Evolutionary conservation across 2,329 filamentous ascomycete species (phyloP).

Genomic region (Teratosphaeria gauchensis): DNA sequence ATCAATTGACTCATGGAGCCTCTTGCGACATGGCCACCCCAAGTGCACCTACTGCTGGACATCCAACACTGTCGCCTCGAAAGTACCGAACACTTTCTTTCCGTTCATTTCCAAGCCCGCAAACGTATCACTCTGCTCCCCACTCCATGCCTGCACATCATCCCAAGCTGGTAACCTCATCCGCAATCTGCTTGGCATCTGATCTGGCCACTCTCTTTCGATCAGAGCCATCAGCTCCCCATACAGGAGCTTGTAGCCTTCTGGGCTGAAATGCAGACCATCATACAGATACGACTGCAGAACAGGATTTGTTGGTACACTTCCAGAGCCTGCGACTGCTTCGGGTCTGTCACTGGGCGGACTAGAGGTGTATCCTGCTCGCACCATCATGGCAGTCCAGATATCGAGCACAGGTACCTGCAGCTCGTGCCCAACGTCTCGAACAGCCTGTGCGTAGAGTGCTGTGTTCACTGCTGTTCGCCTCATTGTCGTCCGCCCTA

Average conservation of each 20-base stretch:
- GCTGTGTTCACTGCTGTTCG: constrained; percentile 53
- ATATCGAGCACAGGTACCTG: constrained; percentile 63
- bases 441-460: constrained; percentile 56
- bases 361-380: constrained; percentile 40
- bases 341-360: constrained; percentile 23
- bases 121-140: background rate
- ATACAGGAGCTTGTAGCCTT: constrained; percentile 48
- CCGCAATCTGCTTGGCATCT: constrained; percentile 42
- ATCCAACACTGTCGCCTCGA: background rate
- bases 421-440: constrained; percentile 49
- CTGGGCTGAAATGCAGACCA: constrained; percentile 50
- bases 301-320: constrained; percentile 48
- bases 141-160: constrained; percentile 23
- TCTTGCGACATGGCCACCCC: background rate
- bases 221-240: constrained; percentile 45
- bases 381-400: constrained; percentile 66
- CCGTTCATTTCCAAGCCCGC: background rate
- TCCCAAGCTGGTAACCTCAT: constrained; percentile 47
- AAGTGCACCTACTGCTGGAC: background rate
- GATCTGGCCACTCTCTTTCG: constrained; percentile 43
- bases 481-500: constrained; percentile 12
- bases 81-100: background rate
- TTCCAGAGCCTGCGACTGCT: constrained; percentile 44
- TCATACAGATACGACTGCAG: constrained; percentile 46
- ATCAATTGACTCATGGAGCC: no score